Evolutionary conservation across 768 basidiomycete species (phyloP), one percentile per base, ranked within the genome.

Genomic region (Rubroboletus pulcherrimus): DNA sequence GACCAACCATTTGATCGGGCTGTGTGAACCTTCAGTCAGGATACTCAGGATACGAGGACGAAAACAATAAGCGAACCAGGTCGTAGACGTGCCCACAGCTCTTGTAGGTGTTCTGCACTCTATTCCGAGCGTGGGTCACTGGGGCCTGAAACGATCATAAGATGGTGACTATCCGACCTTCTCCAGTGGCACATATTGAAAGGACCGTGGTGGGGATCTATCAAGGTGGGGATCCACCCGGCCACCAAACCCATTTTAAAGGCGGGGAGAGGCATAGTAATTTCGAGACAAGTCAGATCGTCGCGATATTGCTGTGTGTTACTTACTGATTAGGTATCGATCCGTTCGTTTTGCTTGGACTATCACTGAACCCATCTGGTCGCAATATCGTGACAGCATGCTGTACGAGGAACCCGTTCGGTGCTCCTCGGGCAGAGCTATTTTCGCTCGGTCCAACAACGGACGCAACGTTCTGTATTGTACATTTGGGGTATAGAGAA

Each of bases 111-210:
- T 86, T 79, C 63, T 81, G 81, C 56, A 90, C 84, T 70, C 89
- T 91, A 64, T 53, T 53, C 44, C 44, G 49, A 51, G 43, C 34
- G 21, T 29, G 40, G 26, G 33, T 42, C 46, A 50, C 49, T 48
- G 31, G 34, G 21, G 45, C 21, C 58, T 60, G 26, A 43, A 39
- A 59, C 50, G 53, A 66, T 56, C 50, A 9, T 51, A 7, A 37
- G 38, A 35, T 12, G 60, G 56, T 34, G 41, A 60, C 51, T 24
- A 45, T 48, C 78, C 65, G 59, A 89, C 89, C 87, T 85, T 76
- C 86, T 81, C 79, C 78, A 84, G 69, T 75, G 78, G 68, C 89
- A 91, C 89, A 91, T 90, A 54, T 63, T 55, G 56, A 56, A 51
- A 54, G 62, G 60, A 60, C 56, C 7, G 60, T 62, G 58, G 63